These are phyloP conservation scores for Phaeophleospora eucalypticola DNA, from an alignment of 2,329 filamentous ascomycete species.

Conservation along the genomic window DNA sequence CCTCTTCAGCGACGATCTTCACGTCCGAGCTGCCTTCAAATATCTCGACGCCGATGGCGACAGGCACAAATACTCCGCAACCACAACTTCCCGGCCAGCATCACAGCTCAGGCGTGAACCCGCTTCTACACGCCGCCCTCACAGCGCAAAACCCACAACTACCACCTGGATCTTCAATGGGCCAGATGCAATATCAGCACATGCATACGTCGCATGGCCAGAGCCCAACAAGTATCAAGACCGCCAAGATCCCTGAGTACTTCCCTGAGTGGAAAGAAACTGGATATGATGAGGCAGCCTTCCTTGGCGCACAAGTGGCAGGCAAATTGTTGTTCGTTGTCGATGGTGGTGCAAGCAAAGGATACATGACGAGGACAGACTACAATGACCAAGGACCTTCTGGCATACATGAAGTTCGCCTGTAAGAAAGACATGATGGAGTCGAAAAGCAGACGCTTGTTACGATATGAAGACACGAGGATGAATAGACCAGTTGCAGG, in stretches of 20 bases:
- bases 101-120: constrained; percentile 63
- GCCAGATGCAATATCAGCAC: constrained; percentile 28
- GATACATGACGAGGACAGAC: constrained; percentile 64
- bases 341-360: constrained; percentile 63
- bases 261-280: constrained; percentile 82
- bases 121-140: constrained; percentile 85
- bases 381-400: constrained; percentile 64
- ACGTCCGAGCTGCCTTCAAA: constrained; percentile 94
- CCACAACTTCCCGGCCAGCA: constrained; percentile 43
- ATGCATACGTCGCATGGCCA: constrained; percentile 58
- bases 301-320: constrained; percentile 82
- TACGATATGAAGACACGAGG: too few relatives aligned
- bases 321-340: constrained; percentile 70
- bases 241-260: constrained; percentile 73
- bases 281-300: constrained; percentile 74
- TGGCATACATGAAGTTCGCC: constrained; percentile 58
- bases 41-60: constrained; percentile 83
- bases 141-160: constrained; percentile 58
- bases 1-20: constrained; percentile 91
- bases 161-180: constrained; percentile 32
- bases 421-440: too few relatives aligned
- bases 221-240: constrained; percentile 80
- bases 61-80: constrained; percentile 85
- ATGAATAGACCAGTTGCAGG: too few relatives aligned
- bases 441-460: too few relatives aligned